Conservation (phyloP, 2,329 filamentous ascomycete species). For the Leptographium galeiforme region DNA sequence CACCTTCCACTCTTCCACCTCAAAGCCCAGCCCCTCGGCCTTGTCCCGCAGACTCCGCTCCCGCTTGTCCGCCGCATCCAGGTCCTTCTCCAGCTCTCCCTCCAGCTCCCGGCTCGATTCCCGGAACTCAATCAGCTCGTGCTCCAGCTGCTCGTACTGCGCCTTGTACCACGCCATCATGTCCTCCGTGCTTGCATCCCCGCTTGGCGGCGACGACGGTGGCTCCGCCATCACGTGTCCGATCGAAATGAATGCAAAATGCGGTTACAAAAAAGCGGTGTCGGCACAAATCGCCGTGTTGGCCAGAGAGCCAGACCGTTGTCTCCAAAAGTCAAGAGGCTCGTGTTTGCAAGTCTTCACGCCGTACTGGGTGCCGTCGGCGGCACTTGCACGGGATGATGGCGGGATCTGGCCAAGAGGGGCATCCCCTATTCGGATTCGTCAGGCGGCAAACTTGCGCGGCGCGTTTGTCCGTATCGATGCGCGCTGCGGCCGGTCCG, state of each 20-base stretch:
- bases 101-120: conserved; percentile 89
- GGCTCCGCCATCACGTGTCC: conserved; percentile 37
- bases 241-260: not conserved
- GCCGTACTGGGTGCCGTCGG: not conserved
- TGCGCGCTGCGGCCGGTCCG: not conserved
- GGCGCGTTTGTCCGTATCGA: not conserved
- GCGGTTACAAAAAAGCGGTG: not conserved
- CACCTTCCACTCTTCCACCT: conserved; percentile 98
- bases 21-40: conserved; percentile 69
- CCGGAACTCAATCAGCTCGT: conserved; percentile 87
- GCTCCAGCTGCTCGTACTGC: conserved; percentile 86
- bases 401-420: not conserved
- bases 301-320: too few species aligned
- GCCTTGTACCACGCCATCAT: conserved; percentile 88
- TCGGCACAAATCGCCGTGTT: not conserved
- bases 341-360: not conserved
- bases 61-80: conserved; percentile 88
- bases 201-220: conserved; percentile 48
- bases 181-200: conserved; percentile 48
- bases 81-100: conserved; percentile 86
- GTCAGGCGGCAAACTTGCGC: not conserved
- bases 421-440: not conserved
- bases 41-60: conserved; percentile 78
- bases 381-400: not conserved
- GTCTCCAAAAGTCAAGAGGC: too few species aligned